Conservation (phyloP, 768 basidiomycete species). For the Lentinula sp. region DNA sequence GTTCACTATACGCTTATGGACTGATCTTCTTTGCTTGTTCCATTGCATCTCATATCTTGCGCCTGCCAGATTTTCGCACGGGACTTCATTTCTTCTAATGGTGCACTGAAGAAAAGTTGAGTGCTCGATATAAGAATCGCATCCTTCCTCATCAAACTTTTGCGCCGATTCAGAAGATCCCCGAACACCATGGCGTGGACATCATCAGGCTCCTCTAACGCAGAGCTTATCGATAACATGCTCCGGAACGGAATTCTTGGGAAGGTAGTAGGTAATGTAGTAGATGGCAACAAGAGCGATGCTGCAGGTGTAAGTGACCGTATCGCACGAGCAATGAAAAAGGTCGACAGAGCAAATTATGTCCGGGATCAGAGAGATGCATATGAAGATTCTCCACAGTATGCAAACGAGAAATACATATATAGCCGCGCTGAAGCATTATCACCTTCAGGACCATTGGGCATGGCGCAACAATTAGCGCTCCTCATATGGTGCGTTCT, state of each 20-base stretch:
- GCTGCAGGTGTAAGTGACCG: not conserved
- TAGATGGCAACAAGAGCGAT: not conserved
- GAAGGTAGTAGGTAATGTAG: not conserved
- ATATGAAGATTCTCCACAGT: conserved; percentile 80
- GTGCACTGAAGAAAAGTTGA: too few relatives aligned
- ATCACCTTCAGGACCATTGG: conserved; percentile 53
- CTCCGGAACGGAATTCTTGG: conserved; percentile 44
- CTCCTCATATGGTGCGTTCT: conserved; percentile 84
- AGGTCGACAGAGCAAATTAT: conserved; percentile 67
- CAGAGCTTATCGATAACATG: conserved; percentile 71
- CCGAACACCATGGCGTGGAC: conserved; percentile 72
- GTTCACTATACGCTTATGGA: too few relatives aligned
- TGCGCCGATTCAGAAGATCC: not conserved
- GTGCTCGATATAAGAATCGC: too few relatives aligned
- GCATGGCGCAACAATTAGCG: conserved; percentile 88
- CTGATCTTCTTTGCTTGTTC: too few relatives aligned
- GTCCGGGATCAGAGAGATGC: conserved; percentile 45
- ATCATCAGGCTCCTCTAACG: conserved; percentile 63
- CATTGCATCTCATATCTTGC: too few relatives aligned
- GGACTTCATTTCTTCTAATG: too few relatives aligned
- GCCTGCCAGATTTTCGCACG: too few relatives aligned
- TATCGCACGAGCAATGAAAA: conserved; percentile 53
- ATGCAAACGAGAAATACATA: conserved; percentile 14
- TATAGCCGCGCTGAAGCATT: not conserved
- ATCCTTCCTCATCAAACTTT: not conserved